phyloP scores from a whole-genome alignment of 371 early-diverging fungal species.

The Lichtheimia ramosa region DNA sequence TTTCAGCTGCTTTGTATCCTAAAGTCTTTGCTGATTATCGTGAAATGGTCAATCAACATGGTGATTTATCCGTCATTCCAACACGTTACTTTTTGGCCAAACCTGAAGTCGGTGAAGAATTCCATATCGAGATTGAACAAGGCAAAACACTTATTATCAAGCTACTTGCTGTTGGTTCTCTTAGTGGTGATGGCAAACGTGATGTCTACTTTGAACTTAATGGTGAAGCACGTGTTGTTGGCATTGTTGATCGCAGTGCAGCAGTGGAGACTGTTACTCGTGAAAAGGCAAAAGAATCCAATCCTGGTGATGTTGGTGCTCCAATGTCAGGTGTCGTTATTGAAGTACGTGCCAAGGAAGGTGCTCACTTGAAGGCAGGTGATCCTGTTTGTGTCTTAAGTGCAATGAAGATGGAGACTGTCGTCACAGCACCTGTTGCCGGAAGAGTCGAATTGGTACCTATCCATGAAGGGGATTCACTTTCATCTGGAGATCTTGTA shows the following conservation, averaged over 20 bases:
- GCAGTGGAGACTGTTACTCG: conserved; percentile 69
- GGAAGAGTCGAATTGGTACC: conserved; percentile 77
- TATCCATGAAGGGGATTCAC: conserved; percentile 74
- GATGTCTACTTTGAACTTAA: conserved; percentile 96
- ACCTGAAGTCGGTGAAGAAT: conserved; percentile 85
- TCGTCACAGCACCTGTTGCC: conserved; percentile 80
- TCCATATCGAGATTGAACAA: conserved; percentile 81
- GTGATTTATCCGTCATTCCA: conserved; percentile 85
- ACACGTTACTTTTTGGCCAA: conserved; percentile 90
- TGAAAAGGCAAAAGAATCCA: conserved; percentile 74
- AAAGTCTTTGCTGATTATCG: conserved; percentile 92
- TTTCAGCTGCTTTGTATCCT: conserved; percentile 89
- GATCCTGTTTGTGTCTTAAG: conserved; percentile 88
- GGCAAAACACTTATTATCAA: conserved; percentile 91
- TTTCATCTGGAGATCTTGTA: conserved; percentile 82
- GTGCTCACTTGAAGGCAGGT: conserved; percentile 82
- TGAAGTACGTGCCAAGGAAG: conserved; percentile 83
- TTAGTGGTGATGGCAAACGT: conserved; percentile 76
- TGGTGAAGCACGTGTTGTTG: conserved; percentile 90
- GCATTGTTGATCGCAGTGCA: conserved; percentile 62
- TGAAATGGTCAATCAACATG: conserved; percentile 68
- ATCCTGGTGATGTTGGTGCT: conserved; percentile 86
- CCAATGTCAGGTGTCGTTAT: conserved; percentile 96
- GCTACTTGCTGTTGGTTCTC: conserved; percentile 85
- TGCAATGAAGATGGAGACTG: conserved; percentile 98